phyloP scores from a whole-genome alignment of 176 grass and related monocot species.

The Aegilops umbellulata region DNA sequence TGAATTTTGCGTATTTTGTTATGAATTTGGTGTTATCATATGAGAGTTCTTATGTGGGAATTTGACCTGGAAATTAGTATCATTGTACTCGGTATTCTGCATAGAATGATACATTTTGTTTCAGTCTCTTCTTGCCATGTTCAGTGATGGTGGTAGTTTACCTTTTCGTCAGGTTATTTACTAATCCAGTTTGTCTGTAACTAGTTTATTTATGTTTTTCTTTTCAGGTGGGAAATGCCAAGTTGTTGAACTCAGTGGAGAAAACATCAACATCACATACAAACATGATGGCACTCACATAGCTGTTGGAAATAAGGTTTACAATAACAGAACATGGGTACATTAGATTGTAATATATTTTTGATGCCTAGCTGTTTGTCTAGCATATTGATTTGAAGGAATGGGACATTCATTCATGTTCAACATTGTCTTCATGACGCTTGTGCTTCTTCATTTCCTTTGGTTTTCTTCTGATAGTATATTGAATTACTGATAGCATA shows the following conservation, averaged over 20 bases:
- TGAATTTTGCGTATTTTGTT: not conserved
- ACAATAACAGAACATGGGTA: slow-evolving; percentile 6
- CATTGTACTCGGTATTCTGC: not conserved
- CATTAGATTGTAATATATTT: slow-evolving; percentile 8
- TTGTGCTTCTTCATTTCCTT: not conserved
- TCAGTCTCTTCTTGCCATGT: not conserved
- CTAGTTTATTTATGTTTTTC: slow-evolving; percentile 29
- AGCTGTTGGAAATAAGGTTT: slow-evolving; percentile 99
- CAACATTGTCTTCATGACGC: not conserved
- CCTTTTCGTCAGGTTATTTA: slow-evolving; percentile 1
- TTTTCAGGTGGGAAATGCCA: slow-evolving; percentile 92
- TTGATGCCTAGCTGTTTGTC: slow-evolving; percentile 4
- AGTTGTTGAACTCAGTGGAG: slow-evolving; percentile 91
- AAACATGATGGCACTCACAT: slow-evolving; percentile 91
- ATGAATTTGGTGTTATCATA: slow-evolving; percentile 1
- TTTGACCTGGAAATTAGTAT: not conserved
- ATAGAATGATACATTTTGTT: slow-evolving; percentile 6
- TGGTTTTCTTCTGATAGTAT: not conserved
- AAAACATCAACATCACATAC: slow-evolving; percentile 99
- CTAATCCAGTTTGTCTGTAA: slow-evolving; percentile 7
- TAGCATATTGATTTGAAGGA: not conserved
- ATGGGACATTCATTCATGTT: not conserved
- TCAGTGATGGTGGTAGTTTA: slow-evolving; percentile 9
- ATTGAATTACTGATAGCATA: not conserved
- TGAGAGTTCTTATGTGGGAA: slow-evolving; percentile 11